These are phyloP conservation scores for Schizosaccharomyces cryophilus DNA, from an alignment of 805 yeast species.

Conservation along the genomic window DNA sequence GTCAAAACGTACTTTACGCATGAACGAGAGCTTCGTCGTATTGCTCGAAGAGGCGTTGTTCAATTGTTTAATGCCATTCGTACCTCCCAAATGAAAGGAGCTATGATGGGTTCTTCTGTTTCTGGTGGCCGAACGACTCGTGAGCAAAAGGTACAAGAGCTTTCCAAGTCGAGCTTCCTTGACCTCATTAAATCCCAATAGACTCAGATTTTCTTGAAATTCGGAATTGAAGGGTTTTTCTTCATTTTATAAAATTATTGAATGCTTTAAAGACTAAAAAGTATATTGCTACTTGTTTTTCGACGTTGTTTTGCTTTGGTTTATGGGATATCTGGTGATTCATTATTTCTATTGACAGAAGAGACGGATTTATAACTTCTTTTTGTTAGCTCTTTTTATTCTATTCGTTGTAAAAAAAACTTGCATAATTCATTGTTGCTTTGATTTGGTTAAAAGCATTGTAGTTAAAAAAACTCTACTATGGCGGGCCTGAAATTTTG, in stretches of 20 bases:
- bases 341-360: neutral
- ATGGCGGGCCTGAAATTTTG: neutral
- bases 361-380: neutral
- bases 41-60: conserved; percentile 69
- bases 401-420: neutral
- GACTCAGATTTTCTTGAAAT: too few relatives aligned
- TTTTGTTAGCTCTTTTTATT: neutral
- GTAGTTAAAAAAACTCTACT: too few relatives aligned
- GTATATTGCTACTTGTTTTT: neutral
- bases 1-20: conserved; percentile 24
- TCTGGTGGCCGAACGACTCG: neutral
- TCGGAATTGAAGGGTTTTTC: too few relatives aligned
- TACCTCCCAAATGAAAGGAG: conserved; percentile 31
- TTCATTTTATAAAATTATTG: neutral
- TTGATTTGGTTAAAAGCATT: neutral
- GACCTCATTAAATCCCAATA: conserved; percentile 31
- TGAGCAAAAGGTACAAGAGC: conserved; percentile 27
- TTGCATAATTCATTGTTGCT: neutral
- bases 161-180: conserved; percentile 70
- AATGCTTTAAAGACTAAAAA: neutral
- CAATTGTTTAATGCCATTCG: conserved; percentile 57
- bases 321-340: neutral
- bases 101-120: neutral
- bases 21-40: conserved; percentile 44
- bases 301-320: neutral